A percentile compares a stretch with the other conserved stretches of the same genome.
Evolutionary conservation across 73 alveolate genomes (phyloP).

Genomic region (Paramecium octaurelia): DNA sequence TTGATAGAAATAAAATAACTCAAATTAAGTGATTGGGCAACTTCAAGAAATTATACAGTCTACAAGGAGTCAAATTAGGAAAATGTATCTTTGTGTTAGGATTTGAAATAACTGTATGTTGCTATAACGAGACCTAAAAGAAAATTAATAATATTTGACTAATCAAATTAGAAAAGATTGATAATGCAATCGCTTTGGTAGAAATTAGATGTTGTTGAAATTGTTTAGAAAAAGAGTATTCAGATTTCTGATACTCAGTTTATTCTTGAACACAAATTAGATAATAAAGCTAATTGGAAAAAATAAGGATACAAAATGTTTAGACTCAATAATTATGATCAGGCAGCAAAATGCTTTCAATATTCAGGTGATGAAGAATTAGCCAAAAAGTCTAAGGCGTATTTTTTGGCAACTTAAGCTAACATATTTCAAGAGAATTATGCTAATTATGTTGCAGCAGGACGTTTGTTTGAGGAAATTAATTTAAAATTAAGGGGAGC

Average conservation of each 20-base stretch:
- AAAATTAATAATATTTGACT: slow-evolving; percentile 81
- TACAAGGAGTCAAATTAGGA: neutral
- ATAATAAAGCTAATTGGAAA: slow-evolving; percentile 68
- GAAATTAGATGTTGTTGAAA: slow-evolving; percentile 66
- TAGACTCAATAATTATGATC: slow-evolving; percentile 76
- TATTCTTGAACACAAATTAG: neutral
- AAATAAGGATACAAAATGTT: slow-evolving; percentile 77
- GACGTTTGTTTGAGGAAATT: slow-evolving; percentile 60
- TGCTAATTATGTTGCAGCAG: slow-evolving; percentile 64
- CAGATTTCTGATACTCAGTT: neutral
- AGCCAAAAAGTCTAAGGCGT: slow-evolving; percentile 69
- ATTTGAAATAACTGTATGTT: slow-evolving; percentile 81
- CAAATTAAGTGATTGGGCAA: neutral
- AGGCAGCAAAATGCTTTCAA: slow-evolving; percentile 78
- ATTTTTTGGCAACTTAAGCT: slow-evolving; percentile 71
- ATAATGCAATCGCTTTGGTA: slow-evolving; percentile 74
- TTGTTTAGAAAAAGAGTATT: neutral
- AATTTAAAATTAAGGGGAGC: slow-evolving; percentile 71
- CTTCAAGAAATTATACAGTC: neutral
- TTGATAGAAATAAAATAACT: neutral
- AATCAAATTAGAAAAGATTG: slow-evolving; percentile 62
- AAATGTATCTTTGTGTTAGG: slow-evolving; percentile 70
- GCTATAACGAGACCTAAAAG: slow-evolving; percentile 88
- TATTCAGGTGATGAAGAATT: slow-evolving; percentile 70
- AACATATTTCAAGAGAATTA: slow-evolving; percentile 49